A percentile compares a stretch with the other conserved stretches of the same genome.
phyloP scores from a whole-genome alignment of 108 stramenopile genomes.

The Cyclotella cryptica region DNA sequence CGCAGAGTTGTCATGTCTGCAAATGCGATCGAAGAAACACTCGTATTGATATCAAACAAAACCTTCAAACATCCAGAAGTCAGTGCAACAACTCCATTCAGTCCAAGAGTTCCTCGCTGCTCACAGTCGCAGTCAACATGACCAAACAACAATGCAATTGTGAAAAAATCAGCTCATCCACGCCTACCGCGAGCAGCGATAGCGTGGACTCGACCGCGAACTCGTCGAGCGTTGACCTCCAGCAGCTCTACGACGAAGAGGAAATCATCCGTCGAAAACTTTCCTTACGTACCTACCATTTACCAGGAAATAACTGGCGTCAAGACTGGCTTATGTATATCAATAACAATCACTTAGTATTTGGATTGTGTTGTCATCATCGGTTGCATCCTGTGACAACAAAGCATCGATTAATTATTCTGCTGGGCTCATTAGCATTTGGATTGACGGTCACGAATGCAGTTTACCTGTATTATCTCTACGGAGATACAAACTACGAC shows the following conservation, averaged over 20 bases:
- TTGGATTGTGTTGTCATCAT: slow-evolving; percentile 49
- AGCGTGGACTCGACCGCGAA: background rate
- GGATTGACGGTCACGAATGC: slow-evolving; percentile 44
- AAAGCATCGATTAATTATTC: slow-evolving; percentile 33
- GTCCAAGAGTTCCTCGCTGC: background rate
- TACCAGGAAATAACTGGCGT: slow-evolving; percentile 39
- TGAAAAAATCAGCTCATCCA: background rate
- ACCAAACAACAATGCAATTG: background rate
- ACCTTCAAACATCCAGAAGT: background rate
- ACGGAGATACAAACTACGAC: slow-evolving; percentile 30
- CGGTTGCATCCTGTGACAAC: slow-evolving; percentile 31
- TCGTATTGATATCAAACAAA: background rate
- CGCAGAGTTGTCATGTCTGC: too few relatives aligned
- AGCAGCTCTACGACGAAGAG: slow-evolving; percentile 20
- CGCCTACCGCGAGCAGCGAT: slow-evolving; percentile 5
- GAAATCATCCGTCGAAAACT: slow-evolving; percentile 32
- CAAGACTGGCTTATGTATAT: slow-evolving; percentile 48
- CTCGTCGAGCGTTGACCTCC: background rate
- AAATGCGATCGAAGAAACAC: too few relatives aligned
- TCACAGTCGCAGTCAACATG: slow-evolving; percentile 4
- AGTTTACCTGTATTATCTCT: slow-evolving; percentile 37
- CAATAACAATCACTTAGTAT: slow-evolving; percentile 38
- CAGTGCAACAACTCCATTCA: background rate
- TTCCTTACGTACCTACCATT: slow-evolving; percentile 38
- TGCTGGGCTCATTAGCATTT: slow-evolving; percentile 48